phyloP scores from a whole-genome alignment of 2,329 filamentous ascomycete species.

The Pseudopyricularia javanii region DNA sequence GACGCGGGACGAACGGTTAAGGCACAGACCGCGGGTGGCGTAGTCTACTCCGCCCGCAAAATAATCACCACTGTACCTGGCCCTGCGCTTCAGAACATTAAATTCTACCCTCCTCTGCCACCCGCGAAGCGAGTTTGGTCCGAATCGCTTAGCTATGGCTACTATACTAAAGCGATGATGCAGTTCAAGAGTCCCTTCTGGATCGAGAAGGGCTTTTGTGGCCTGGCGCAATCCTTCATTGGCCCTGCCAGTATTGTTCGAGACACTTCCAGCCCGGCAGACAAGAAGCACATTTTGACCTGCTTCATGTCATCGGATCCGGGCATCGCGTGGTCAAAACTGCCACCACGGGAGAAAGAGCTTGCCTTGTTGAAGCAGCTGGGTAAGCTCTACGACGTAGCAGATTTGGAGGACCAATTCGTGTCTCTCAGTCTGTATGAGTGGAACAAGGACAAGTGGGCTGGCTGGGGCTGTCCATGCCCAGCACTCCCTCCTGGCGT shows the following conservation, averaged over 20 bases:
- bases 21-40: neutral
- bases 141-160: slow-evolving; percentile 25
- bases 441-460: slow-evolving; percentile 5
- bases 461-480: slow-evolving; percentile 5
- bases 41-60: neutral
- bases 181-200: slow-evolving; percentile 26
- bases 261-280: slow-evolving; percentile 3
- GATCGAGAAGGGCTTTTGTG: slow-evolving; percentile 25
- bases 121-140: slow-evolving; percentile 21
- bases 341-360: slow-evolving; percentile 9
- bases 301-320: slow-evolving; percentile 26
- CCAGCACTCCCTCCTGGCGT: slow-evolving; percentile 4
- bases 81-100: slow-evolving; percentile 29
- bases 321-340: slow-evolving; percentile 18
- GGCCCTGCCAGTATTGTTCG: neutral
- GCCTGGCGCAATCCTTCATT: slow-evolving; percentile 14
- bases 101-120: slow-evolving; percentile 33
- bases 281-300: slow-evolving; percentile 19
- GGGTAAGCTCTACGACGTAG: slow-evolving; percentile 10
- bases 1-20: neutral
- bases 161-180: slow-evolving; percentile 38
- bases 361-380: slow-evolving; percentile 15
- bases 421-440: neutral
- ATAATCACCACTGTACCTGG: slow-evolving; percentile 36
- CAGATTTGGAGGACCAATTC: neutral